These are phyloP conservation scores for Cutaneotrichosporon sp. DNA, from an alignment of 1,284 basidiomycete species.

Conservation along the genomic window DNA sequence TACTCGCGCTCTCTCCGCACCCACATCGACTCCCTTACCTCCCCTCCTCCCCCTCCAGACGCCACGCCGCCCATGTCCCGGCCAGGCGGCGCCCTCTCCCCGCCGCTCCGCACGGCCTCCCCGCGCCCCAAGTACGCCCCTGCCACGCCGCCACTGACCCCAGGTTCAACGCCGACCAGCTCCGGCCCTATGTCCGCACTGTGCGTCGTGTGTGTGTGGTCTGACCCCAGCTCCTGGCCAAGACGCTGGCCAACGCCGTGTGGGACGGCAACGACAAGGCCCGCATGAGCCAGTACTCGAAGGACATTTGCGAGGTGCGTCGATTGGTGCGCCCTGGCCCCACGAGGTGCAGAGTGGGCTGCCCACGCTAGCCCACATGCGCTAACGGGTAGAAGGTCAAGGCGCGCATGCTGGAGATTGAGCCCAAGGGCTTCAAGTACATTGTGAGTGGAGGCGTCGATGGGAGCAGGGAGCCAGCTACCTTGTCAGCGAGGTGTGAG, in stretches of 20 bases:
- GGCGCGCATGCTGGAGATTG: conserved; percentile 45
- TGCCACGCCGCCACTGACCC: conserved; percentile 6
- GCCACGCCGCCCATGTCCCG: conserved; percentile 3
- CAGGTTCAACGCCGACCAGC: conserved; percentile 38
- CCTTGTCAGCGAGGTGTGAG: too few species aligned
- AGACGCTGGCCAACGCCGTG: conserved; percentile 24
- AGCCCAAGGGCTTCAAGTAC: conserved; percentile 50
- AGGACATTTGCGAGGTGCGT: conserved; percentile 49
- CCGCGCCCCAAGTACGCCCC: conserved; percentile 15
- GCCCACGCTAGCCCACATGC: not conserved
- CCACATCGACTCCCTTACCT: conserved; percentile 14
- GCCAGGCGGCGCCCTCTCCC: conserved; percentile 6
- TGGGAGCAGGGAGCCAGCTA: too few species aligned
- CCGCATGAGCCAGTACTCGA: conserved; percentile 35
- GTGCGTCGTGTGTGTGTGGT: conserved; percentile 21
- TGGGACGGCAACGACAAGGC: conserved; percentile 41
- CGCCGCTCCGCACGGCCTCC: conserved; percentile 5
- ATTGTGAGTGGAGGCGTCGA: conserved; percentile 33
- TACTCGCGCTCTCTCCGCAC: conserved; percentile 17
- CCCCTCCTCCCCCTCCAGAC: not conserved
- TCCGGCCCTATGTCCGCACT: conserved; percentile 39
- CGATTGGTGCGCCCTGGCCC: not conserved
- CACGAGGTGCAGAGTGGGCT: not conserved
- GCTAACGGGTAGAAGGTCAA: conserved; percentile 39
- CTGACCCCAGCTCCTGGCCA: conserved; percentile 29